These are phyloP conservation scores for Fraxinus floribunda DNA, from an alignment of 305 asterid genomes.

Conservation along the genomic window DNA sequence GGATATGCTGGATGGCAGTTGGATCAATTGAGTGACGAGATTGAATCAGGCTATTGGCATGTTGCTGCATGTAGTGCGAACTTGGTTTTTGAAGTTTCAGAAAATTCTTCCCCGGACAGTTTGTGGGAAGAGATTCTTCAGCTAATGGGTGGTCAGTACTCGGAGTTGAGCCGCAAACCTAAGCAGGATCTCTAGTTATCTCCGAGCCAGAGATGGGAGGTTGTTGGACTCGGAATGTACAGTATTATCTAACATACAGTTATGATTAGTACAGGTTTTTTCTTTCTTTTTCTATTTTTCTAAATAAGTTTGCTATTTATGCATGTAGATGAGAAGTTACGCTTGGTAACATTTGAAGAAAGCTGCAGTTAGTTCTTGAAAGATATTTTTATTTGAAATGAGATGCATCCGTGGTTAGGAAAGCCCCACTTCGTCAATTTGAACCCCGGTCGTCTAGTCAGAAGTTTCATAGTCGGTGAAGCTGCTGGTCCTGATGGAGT, in stretches of 20 bases:
- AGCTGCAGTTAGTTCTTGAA: background rate
- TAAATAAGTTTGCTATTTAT: conserved; percentile 25
- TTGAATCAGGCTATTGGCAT: conserved; percentile 76
- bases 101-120: conserved; percentile 41
- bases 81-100: conserved; percentile 53
- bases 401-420: background rate
- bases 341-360: background rate
- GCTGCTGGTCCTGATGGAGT: conserved; percentile 14
- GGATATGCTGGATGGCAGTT: conserved; percentile 97
- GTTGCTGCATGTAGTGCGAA: conserved; percentile 86
- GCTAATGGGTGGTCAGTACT: conserved; percentile 91
- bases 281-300: background rate
- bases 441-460: background rate
- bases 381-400: background rate
- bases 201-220: background rate
- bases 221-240: conserved; percentile 33
- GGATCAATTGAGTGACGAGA: conserved; percentile 78
- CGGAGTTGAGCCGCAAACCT: conserved; percentile 93
- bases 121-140: conserved; percentile 91
- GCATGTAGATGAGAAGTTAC: conserved; percentile 15
- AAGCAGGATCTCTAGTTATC: conserved; percentile 69
- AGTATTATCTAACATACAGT: conserved; percentile 25
- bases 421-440: background rate
- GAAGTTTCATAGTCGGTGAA: background rate
- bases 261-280: conserved; percentile 13